Evolutionary conservation across 306 rosid species (phyloP).

Genomic region (Gynostemma pentaphyllum): DNA sequence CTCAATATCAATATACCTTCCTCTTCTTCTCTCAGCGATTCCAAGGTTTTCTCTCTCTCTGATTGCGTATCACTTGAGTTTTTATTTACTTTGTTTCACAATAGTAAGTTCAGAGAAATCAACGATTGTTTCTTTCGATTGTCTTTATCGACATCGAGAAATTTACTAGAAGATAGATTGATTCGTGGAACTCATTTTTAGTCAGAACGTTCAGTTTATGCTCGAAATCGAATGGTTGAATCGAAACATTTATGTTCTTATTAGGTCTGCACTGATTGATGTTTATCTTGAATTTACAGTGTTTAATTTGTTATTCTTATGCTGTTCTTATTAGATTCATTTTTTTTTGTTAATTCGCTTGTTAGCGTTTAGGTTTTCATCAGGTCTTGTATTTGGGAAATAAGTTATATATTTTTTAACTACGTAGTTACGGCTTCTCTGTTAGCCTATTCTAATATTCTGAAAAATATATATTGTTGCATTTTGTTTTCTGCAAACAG

Average conservation of each 20-base stretch:
- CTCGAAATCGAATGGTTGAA: too few relatives aligned
- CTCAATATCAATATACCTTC: slow-evolving; percentile 22
- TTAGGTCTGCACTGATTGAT: too few relatives aligned
- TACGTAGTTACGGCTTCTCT: not conserved
- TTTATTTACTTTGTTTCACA: not conserved
- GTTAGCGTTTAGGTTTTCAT: not conserved
- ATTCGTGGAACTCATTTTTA: not conserved
- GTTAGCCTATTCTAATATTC: not conserved
- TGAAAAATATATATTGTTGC: not conserved
- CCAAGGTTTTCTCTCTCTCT: slow-evolving; percentile 24
- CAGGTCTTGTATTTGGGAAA: not conserved
- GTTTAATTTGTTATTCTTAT: not conserved
- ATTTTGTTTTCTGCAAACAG: slow-evolving; percentile 44
- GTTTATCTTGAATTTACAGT: too few relatives aligned
- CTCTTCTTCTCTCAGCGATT: slow-evolving; percentile 28
- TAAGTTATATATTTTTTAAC: not conserved
- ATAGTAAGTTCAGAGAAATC: not conserved
- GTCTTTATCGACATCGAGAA: not conserved
- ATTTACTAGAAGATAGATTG: not conserved
- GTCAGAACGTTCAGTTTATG: too few relatives aligned
- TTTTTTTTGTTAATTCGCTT: not conserved
- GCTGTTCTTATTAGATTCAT: not conserved
- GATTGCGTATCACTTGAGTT: not conserved
- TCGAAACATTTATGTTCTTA: too few relatives aligned
- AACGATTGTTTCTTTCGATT: not conserved